Evolutionary conservation across 495 filamentous ascomycete species (phyloP), one percentile per base, ranked within the genome.

Genomic region (Oleoguttula mirabilis): DNA sequence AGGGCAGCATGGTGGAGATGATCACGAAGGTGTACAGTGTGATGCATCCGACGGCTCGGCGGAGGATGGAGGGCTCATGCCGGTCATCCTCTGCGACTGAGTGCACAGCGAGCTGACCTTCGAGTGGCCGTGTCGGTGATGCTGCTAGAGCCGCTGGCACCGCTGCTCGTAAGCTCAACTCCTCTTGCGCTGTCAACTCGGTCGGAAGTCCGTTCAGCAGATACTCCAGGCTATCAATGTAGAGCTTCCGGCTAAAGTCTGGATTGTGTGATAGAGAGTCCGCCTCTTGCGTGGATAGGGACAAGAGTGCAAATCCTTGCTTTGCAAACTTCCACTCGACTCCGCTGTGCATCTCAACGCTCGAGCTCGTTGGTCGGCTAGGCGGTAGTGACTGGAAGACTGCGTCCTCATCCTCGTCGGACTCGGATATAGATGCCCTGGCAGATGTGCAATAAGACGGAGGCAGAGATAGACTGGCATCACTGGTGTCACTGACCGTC

Each of bases 221-320:
- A 54, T 84, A 83, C 5, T 70, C 64, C 5, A 82, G 41, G 31
- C 76, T 72, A 51, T 77, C 70, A 19, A 87, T 63, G 55, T 82
- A 86, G 1, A 82, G 65, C 14, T 73, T 69, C n/a, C 81, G 68
- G 31, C 71, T 70, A 21, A 80, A 69, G 0, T 33, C 56, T 10
- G 37, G 48, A 36, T 58, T 41, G 10, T 31, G 47, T 4, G 50
- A 23, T 10, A 49, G 17, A 3, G 36, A 36, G 23, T 48, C 43
- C 11, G 62, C 63, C 51, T 68, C 65, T 36, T 58, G 49, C 7
- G 55, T 48, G 11, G 62, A 55, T 21, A 58, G 53, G n/a, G 44
- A 48, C 4, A 66, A 46, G 6, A 69, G 60, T 31, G 40, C 60
- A 8, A 60, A 43, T n/a, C 66, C 66, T 55, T 66, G 65, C 48